Conservation (phyloP, 345 rosid species). For the Bruguiera gymnorhiza region DNA sequence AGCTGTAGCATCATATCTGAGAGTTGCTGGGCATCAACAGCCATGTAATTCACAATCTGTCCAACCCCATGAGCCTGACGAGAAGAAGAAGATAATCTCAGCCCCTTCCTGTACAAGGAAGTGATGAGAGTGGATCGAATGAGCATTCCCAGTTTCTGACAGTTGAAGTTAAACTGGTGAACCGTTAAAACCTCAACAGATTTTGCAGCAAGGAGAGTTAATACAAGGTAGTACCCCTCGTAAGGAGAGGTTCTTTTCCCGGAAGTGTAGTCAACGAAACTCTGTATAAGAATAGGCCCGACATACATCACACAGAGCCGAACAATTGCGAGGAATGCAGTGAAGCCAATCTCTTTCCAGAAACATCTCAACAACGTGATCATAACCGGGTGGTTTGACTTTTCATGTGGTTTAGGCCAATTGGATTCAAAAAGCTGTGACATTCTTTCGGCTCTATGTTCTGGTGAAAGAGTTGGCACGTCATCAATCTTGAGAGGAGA, state of each 20-base stretch:
- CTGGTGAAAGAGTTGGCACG: slow-evolving; percentile 69
- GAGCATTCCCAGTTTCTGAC: slow-evolving; percentile 94
- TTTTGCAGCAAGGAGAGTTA: slow-evolving; percentile 67
- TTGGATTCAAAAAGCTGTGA: slow-evolving; percentile 50
- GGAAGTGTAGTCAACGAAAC: slow-evolving; percentile 74
- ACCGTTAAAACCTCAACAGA: slow-evolving; percentile 65
- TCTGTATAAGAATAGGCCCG: slow-evolving; percentile 80
- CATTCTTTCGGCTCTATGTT: slow-evolving; percentile 76
- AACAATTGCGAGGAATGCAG: slow-evolving; percentile 69
- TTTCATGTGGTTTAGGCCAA: slow-evolving; percentile 78
- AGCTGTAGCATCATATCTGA: slow-evolving; percentile 97
- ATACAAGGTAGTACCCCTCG: slow-evolving; percentile 80
- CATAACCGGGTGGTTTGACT: slow-evolving; percentile 57
- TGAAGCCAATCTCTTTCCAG: slow-evolving; percentile 72
- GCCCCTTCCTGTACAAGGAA: slow-evolving; percentile 72
- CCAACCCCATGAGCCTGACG: slow-evolving; percentile 93
- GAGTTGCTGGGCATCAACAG: slow-evolving; percentile 94
- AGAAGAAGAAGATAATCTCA: slow-evolving; percentile 72
- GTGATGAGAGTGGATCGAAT: slow-evolving; percentile 79
- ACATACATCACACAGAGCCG: slow-evolving; percentile 72
- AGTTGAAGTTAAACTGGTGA: slow-evolving; percentile 85
- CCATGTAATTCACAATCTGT: slow-evolving; percentile 97
- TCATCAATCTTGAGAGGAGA: slow-evolving; percentile 68
- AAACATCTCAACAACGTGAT: slow-evolving; percentile 69
- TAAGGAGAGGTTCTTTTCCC: slow-evolving; percentile 69